phyloP scores from a whole-genome alignment of 169 alveolate genomes.

The Cryptosporidium ryanae region DNA sequence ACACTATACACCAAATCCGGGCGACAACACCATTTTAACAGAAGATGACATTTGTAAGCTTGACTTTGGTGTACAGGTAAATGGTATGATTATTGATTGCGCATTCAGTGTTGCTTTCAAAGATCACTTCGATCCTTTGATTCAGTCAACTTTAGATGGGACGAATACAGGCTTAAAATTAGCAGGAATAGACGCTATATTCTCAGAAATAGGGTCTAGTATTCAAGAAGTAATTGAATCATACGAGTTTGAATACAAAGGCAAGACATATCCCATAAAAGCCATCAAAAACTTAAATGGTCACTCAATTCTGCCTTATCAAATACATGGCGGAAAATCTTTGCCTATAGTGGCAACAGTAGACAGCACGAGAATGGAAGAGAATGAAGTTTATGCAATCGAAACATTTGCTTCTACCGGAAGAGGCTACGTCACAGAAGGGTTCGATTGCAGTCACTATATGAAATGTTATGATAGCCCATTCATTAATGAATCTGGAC shows the following conservation, averaged over 20 bases:
- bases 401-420: slow-evolving; percentile 99
- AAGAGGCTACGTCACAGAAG: slow-evolving; percentile 91
- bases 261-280: slow-evolving; percentile 93
- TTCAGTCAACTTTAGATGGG: slow-evolving; percentile 98
- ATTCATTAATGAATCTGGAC: slow-evolving; percentile 84
- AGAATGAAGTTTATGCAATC: slow-evolving; percentile 99
- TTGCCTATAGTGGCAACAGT: slow-evolving; percentile 97
- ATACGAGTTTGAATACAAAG: slow-evolving; percentile 95
- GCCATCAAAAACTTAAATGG: slow-evolving; percentile 98
- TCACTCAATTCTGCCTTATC: slow-evolving; percentile 96
- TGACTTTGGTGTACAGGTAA: slow-evolving; percentile 99
- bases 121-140: slow-evolving; percentile 85
- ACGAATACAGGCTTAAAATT: slow-evolving; percentile 97
- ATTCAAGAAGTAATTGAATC: slow-evolving; percentile 98
- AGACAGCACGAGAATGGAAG: slow-evolving; percentile 96
- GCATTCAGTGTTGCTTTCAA: slow-evolving; percentile 99
- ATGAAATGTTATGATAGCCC: slow-evolving; percentile 95
- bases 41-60: slow-evolving; percentile 97
- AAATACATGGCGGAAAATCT: slow-evolving; percentile 98
- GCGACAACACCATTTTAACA: slow-evolving; percentile 79
- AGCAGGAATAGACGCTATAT: slow-evolving; percentile 99
- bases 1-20: slow-evolving; percentile 99
- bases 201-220: slow-evolving; percentile 97
- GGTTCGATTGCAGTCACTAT: slow-evolving; percentile 94
- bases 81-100: slow-evolving; percentile 98